A percentile compares a stretch with the other conserved stretches of the same genome.
phyloP scores from a whole-genome alignment of 331 rosid genomes.

The Rosa hybrid region DNA sequence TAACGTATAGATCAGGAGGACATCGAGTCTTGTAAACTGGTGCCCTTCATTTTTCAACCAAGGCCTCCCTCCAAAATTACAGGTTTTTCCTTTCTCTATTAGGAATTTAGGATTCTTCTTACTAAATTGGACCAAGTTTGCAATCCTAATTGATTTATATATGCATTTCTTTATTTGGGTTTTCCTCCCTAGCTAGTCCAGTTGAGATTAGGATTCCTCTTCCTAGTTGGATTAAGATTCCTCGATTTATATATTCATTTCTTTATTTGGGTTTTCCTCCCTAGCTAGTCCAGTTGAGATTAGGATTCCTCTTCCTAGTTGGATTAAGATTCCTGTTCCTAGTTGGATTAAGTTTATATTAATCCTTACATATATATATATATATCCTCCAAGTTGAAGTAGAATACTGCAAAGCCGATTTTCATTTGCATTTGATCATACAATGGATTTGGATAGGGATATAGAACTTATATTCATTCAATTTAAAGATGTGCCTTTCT shows the following conservation, averaged over 20 bases:
- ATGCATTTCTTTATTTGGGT: too few relatives aligned
- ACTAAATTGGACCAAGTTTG: too few relatives aligned
- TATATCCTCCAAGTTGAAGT: not conserved
- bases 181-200: not conserved
- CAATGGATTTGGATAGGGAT: not conserved
- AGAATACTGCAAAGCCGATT: not conserved
- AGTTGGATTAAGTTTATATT: not conserved
- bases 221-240: not conserved
- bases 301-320: not conserved
- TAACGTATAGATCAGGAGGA: too few relatives aligned
- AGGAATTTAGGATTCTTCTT: too few relatives aligned
- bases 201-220: not conserved
- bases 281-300: not conserved
- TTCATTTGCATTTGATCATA: not conserved
- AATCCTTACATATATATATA: not conserved
- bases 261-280: too few relatives aligned
- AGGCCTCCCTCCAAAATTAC: not conserved
- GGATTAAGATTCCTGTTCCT: not conserved
- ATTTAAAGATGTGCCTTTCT: not conserved
- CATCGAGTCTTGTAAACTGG: not conserved
- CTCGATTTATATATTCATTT: too few relatives aligned
- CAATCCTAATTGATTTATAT: too few relatives aligned
- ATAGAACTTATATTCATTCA: not conserved
- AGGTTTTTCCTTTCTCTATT: not conserved
- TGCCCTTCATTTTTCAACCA: not conserved